Evolutionary conservation across 305 asterid genomes (phyloP), one percentile per base, ranked within the genome.

Genomic region (Fraxinus floribunda): DNA sequence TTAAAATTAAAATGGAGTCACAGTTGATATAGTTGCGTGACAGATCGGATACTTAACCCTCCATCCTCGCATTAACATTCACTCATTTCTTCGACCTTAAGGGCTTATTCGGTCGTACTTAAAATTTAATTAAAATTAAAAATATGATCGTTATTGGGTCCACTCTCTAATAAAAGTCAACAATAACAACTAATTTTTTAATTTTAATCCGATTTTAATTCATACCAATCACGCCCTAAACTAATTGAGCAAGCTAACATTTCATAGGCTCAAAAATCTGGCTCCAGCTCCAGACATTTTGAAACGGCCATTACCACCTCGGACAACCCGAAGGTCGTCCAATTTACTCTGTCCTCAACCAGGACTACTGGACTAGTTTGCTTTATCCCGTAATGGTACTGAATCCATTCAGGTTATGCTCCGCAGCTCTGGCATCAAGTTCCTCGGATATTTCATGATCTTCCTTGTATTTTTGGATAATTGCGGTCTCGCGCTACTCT

Each of bases 361-460:
- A 83, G 79, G 73, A 46, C 26, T 18, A 78, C n/a, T n/a, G n/a
- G n/a, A n/a, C n/a, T n/a, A n/a, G 82, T 16, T 11, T 77, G 13
- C 49, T 75, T 55, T 13, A 36, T 39, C 16, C 34, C 79, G 46
- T 57, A 26, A 92, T 92, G 97, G 91, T 89, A 89, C 88, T 91
- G 70, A 93, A 94, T 68, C 92, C 97, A 26, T 90, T 94, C 79
- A 82, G 88, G 86, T 36, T 92, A 44, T 92, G 98, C 85, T 90
- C 94, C 11, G 92, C 39, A 5, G 39, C 39, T 36, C 7, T 1
- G 44, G 95, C 3, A 90, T 94, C 79, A 92, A 88, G 84, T 86
- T 92, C 84, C 90, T 92, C 66, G 95, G 98, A 78, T 93, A 93
- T 90, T 88, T 90, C 79, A 89, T 94, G 95, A 86, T 94, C 83